Evolutionary conservation across 179 eudicot genomes (phyloP).

Genomic region (Nepenthes alata): DNA sequence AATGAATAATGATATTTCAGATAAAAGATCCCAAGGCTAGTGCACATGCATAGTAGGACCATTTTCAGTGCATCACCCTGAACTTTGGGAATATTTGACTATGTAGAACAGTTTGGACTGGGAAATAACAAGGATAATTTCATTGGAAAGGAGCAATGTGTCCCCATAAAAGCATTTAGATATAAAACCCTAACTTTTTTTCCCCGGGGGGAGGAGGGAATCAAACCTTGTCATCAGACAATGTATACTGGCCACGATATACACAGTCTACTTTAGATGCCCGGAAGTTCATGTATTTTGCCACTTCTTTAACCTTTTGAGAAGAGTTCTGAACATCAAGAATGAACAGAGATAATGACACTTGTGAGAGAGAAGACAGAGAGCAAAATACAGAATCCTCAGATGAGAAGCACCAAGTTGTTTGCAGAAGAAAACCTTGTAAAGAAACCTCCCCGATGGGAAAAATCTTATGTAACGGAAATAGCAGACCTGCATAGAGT

Average conservation of each 20-base stretch:
- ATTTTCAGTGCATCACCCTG: no score
- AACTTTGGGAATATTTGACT: no score
- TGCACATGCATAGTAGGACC: no score
- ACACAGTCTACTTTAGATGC: conserved; percentile 53
- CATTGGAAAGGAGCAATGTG: background rate
- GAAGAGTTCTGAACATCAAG: conserved; percentile 61
- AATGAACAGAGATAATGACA: conserved; percentile 5
- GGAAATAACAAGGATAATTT: no score
- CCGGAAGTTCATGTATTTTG: conserved; percentile 59
- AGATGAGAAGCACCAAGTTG: conserved; percentile 1
- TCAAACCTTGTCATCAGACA: conserved; percentile 69
- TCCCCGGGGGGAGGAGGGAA: background rate
- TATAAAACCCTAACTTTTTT: background rate
- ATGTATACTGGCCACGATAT: conserved; percentile 66
- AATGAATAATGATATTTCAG: no score
- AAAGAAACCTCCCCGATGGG: conserved; percentile 86
- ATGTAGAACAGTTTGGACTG: no score
- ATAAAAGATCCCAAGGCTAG: no score
- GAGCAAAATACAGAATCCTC: background rate
- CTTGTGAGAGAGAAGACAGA: conserved; percentile 4
- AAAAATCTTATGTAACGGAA: conserved; percentile 79
- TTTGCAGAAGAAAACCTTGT: conserved; percentile 44
- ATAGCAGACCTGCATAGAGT: conserved; percentile 69
- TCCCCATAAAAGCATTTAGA: background rate
- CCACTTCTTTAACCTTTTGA: conserved; percentile 76